Base-by-base conservation (phyloP, 2,329 filamentous ascomycete genomes). In the Neonectria punicea region DNA sequence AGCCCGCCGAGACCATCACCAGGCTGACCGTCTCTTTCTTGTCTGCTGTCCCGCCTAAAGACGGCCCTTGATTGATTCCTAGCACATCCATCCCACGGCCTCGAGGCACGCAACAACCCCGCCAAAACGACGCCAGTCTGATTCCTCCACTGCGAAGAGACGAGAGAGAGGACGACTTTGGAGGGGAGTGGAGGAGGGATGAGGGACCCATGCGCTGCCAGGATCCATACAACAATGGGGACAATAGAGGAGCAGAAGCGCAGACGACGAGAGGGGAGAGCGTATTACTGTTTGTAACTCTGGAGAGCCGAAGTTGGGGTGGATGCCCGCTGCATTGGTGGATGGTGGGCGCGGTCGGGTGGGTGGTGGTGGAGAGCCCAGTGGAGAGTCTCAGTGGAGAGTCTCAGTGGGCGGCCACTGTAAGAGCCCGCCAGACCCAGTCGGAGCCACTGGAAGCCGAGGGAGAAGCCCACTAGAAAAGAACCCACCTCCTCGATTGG, bases 391-490 rank as follows among this genome's bases (percentile, higher is more conserved):
- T 62, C 67, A 65, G 50, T 63, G 61, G 63, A 69, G 61, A 70
- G 66, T 68, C 67, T 62, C 67, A 65, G 50, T 63, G 61, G 63
- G 49, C 49, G n/a, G 25, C 46, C 46, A 50, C 46, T 50, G 46
- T 20, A 63, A 60, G 57, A 63, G 64, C 68, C 63, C 66, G 58
- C 54, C 70, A 67, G 68, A 66, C 66, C 67, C 63, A 64, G 61
- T 68, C 62, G 57, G 62, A 71, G 71, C 70, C 70, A 74, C 71
- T 74, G 63, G 71, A 73, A 73, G 71, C 70, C 68, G 62, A 71
- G 64, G 71, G 66, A 74, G 71, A 74, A 73, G 71, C 71, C 71
- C 65, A 72, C 68, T 68, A 58, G 71, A 70, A 65, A 65, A 68
- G 25, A 64, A 53, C 65, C 58, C 68, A 73, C 72, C 72, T 73